phyloP scores from a whole-genome alignment of 2,329 filamentous ascomycete species.

The Colletotrichum sp. region DNA sequence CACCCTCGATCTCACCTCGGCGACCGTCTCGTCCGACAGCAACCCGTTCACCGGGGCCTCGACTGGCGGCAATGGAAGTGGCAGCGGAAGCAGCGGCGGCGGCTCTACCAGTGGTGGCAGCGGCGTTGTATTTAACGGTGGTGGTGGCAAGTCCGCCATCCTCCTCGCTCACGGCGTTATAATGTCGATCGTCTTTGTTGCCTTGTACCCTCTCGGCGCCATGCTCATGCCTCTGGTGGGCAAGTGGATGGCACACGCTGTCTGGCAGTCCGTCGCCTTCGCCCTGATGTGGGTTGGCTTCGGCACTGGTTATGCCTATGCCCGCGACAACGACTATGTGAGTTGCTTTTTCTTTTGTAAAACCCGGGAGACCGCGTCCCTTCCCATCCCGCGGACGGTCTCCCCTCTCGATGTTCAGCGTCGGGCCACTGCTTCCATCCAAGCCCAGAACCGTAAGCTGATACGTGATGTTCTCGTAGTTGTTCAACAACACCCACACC shows the following conservation, averaged over 20 bases:
- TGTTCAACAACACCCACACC: conserved; percentile 59
- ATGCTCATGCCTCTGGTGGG: conserved; percentile 64
- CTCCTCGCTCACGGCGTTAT: conserved; percentile 60
- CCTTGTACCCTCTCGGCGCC: conserved; percentile 65
- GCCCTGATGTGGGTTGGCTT: conserved; percentile 66
- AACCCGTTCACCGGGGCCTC: conserved; percentile 56
- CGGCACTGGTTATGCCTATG: conserved; percentile 57
- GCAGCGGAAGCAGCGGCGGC: conserved; percentile 19
- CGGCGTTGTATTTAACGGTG: conserved; percentile 21
- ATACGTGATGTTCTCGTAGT: conserved; percentile 39
- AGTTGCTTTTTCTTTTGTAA: conserved; percentile 28
- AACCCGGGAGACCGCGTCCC: not conserved
- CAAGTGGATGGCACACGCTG: conserved; percentile 62
- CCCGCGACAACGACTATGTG: conserved; percentile 47
- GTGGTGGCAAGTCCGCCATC: conserved; percentile 26
- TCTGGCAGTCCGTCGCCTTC: conserved; percentile 60
- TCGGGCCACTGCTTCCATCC: not conserved
- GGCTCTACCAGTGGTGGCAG: conserved; percentile 19
- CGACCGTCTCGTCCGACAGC: conserved; percentile 48
- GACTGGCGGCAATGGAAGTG: not conserved
- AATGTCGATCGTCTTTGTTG: conserved; percentile 64
- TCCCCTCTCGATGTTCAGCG: not conserved
- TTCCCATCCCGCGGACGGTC: not conserved
- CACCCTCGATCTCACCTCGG: conserved; percentile 52
- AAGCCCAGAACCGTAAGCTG: not conserved